Base-by-base conservation (phyloP, 805 yeast genomes). In the Myxozyma nipponensis region DNA sequence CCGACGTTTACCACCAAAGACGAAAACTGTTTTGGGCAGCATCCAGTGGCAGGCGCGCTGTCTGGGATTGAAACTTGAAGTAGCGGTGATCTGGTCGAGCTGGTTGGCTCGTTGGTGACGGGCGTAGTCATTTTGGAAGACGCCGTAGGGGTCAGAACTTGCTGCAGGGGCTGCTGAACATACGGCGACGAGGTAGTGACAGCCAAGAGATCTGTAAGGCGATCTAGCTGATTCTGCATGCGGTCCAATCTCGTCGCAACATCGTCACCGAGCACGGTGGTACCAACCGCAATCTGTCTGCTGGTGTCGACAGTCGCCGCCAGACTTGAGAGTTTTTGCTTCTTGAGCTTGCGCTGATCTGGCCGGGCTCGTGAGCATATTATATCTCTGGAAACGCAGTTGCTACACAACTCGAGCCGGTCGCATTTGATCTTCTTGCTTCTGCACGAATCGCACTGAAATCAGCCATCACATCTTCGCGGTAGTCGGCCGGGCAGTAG, bases 371-470 rank as follows among this genome's bases (percentile, higher is more conserved):
- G 35, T 22, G 44, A 26, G 28, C 54, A 50, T 5, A 17, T 23
- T 19, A 50, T 10, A 3, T 26, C 17, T 25, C 47, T 30, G 18
- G 41, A 2, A 7, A 32, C 19, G 23, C 54, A 50, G 17, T 46
- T 19, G 13, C 40, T 23, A 21, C 54, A 50, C 3, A 47, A 50
- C 6, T 46, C 45, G 5, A 10, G n/a, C 38, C 40, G 39, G 41
- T 50, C 54, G 34, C 54, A 50, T 34, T 39, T 46, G 39, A 50
- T 50, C 54, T 50, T 50, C 28, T 50, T 50, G 2, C 46, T 15
- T 15, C 54, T 30, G 23, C 54, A 50, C 9, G 54, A 46, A 19
- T 50, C 54, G 44, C 54, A 50, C 54, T 50, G 25, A n/a, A n/a
- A n/a, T n/a, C n/a, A n/a, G n/a, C n/a, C n/a, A n/a, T n/a, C n/a